Conservation (phyloP, 768 basidiomycete species). For the Rhodosporidiobolus sp. region DNA sequence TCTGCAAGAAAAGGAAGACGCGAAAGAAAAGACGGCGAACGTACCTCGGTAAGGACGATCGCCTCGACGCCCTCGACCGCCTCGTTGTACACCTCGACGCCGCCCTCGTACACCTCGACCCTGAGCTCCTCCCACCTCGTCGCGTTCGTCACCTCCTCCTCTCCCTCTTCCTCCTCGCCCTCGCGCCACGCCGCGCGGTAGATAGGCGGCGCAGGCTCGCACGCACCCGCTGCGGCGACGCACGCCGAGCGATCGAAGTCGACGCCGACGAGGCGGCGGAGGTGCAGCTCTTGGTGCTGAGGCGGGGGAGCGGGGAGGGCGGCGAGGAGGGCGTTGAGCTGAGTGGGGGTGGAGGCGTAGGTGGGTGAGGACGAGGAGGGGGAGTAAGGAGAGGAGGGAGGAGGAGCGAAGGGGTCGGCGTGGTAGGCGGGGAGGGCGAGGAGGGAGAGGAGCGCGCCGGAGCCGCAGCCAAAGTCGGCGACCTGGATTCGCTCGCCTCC, state of each 20-base stretch:
- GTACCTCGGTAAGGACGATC: slow-evolving; percentile 54
- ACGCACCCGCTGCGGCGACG: slow-evolving; percentile 56
- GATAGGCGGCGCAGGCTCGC: slow-evolving; percentile 38
- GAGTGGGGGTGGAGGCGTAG: neutral
- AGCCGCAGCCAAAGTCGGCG: slow-evolving; percentile 79
- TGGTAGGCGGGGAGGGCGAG: slow-evolving; percentile 74
- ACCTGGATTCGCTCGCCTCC: slow-evolving; percentile 50
- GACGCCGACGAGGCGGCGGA: slow-evolving; percentile 62
- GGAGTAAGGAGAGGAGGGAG: slow-evolving; percentile 24
- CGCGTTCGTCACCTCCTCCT: slow-evolving; percentile 11
- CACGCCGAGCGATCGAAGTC: slow-evolving; percentile 62
- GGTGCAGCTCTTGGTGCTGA: slow-evolving; percentile 61
- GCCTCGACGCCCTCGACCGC: slow-evolving; percentile 57
- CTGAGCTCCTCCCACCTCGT: slow-evolving; percentile 67
- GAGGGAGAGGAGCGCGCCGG: slow-evolving; percentile 67
- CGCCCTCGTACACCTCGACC: slow-evolving; percentile 71
- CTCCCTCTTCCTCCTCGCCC: neutral
- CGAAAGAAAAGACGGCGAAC: neutral
- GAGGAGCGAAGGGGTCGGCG: slow-evolving; percentile 53
- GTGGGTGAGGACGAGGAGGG: neutral
- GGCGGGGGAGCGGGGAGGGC: slow-evolving; percentile 19
- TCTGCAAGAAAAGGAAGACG: neutral
- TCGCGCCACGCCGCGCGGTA: neutral
- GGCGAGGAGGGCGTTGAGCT: slow-evolving; percentile 41
- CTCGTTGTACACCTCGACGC: slow-evolving; percentile 65